Percentiles rank a stretch among this genome's conserved stretches.
Evolutionary conservation across 495 filamentous ascomycete genomes (phyloP).

Genomic region (Aspergillus funiculosus): DNA sequence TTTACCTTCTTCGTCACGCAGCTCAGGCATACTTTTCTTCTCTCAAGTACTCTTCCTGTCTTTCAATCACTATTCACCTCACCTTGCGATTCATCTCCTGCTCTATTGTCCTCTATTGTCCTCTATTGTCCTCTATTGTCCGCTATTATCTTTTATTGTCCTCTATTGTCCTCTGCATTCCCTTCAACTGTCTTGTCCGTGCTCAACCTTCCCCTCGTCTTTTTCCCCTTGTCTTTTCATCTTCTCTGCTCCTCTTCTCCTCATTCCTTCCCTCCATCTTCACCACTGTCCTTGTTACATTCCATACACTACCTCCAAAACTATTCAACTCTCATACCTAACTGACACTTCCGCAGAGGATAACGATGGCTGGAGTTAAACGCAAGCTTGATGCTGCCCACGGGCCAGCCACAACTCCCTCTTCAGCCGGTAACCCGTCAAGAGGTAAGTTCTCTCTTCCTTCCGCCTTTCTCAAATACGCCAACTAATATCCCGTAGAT

Average conservation of each 20-base stretch:
- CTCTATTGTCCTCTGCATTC: background rate
- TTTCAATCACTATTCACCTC: background rate
- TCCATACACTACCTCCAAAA: background rate
- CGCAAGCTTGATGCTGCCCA: constrained; percentile 20
- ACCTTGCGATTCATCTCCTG: too few relatives aligned
- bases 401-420: constrained; percentile 11
- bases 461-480: background rate
- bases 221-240: background rate
- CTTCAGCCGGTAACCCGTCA: constrained; percentile 9
- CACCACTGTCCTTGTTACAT: background rate
- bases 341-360: constrained; percentile 16
- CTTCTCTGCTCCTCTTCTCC: background rate
- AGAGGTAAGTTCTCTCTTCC: constrained; percentile 14
- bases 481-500: constrained; percentile 12
- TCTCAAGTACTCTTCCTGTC: too few relatives aligned
- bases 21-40: too few relatives aligned
- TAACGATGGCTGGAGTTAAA: constrained; percentile 34
- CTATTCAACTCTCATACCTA: too few relatives aligned
- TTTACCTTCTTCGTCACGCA: too few relatives aligned
- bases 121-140: background rate
- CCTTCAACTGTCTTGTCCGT: background rate
- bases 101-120: too few relatives aligned
- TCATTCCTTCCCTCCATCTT: constrained; percentile 1
- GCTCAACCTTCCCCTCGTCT: background rate
- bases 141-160: too few relatives aligned